A percentile compares a stretch with the other conserved stretches of the same genome.
Evolutionary conservation across 371 early-diverging fungal species (phyloP).

Genomic region (Cokeromyces recurvatus): DNA sequence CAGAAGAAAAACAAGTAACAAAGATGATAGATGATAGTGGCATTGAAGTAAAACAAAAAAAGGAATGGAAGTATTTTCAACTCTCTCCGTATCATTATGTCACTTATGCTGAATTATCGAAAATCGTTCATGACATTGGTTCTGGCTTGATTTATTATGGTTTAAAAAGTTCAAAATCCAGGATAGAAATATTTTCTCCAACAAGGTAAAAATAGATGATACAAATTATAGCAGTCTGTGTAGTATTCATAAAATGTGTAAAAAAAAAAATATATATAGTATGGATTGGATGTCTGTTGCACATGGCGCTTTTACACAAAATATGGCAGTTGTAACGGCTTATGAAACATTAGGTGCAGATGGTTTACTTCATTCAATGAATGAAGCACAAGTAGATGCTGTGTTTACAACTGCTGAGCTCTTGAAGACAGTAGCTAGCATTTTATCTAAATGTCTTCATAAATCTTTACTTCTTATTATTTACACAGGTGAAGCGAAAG

Average conservation of each 20-base stretch:
- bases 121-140: constrained; percentile 47
- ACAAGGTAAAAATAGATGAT: constrained; percentile 77
- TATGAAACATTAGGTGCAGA: constrained; percentile 79
- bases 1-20: constrained; percentile 72
- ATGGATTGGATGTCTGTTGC: constrained; percentile 30
- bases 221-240: no score
- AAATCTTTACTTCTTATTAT: constrained; percentile 62
- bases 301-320: constrained; percentile 48
- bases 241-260: not conserved
- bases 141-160: constrained; percentile 66
- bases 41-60: constrained; percentile 61
- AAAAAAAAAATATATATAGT: constrained; percentile 2
- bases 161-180: constrained; percentile 48
- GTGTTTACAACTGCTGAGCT: constrained; percentile 68
- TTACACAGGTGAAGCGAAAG: constrained; percentile 61
- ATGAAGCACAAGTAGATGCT: constrained; percentile 57
- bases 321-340: constrained; percentile 70
- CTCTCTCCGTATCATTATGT: constrained; percentile 64
- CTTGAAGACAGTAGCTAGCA: constrained; percentile 46
- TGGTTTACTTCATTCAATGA: constrained; percentile 57
- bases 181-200: constrained; percentile 64
- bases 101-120: constrained; percentile 56
- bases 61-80: constrained; percentile 77
- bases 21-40: constrained; percentile 62
- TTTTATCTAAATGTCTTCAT: constrained; percentile 47